Conservation (phyloP, 768 basidiomycete species). For the Russula brevipes region DNA sequence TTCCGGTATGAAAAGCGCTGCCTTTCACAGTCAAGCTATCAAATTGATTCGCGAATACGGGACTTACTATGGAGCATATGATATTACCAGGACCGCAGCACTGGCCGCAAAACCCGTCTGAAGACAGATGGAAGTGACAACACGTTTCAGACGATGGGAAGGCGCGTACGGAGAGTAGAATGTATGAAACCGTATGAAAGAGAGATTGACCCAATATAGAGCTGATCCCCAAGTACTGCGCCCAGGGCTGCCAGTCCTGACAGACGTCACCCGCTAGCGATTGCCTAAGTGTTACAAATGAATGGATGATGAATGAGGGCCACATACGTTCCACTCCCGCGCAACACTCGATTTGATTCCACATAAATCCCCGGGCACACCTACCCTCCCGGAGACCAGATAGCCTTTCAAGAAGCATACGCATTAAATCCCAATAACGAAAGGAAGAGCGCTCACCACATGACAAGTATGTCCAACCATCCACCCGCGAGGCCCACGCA, state of each 20-base stretch:
- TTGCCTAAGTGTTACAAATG: slow-evolving; percentile 10
- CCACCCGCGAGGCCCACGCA: slow-evolving; percentile 66
- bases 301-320: background rate
- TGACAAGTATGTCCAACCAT: slow-evolving; percentile 68
- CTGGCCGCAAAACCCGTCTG: slow-evolving; percentile 60
- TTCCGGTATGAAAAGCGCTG: slow-evolving; percentile 77
- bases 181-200: slow-evolving; percentile 60
- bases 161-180: slow-evolving; percentile 53
- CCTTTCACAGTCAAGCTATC: slow-evolving; percentile 2
- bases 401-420: slow-evolving; percentile 40
- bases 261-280: slow-evolving; percentile 60
- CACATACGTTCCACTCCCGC: slow-evolving; percentile 53
- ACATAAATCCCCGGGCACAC: slow-evolving; percentile 64
- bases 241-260: slow-evolving; percentile 64
- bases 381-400: slow-evolving; percentile 64
- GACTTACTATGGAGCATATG: slow-evolving; percentile 67
- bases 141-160: background rate
- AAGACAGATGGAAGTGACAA: background rate
- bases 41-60: background rate
- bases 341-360: slow-evolving; percentile 68
- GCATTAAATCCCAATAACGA: background rate
- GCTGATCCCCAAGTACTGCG: slow-evolving; percentile 48
- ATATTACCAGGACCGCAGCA: slow-evolving; percentile 57
- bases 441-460: slow-evolving; percentile 45
- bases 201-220: slow-evolving; percentile 57